These are phyloP conservation scores for Sphagnum contortum DNA, from an alignment of 225 moss, liverwort and hornwort genomes.

Conservation along the genomic window DNA sequence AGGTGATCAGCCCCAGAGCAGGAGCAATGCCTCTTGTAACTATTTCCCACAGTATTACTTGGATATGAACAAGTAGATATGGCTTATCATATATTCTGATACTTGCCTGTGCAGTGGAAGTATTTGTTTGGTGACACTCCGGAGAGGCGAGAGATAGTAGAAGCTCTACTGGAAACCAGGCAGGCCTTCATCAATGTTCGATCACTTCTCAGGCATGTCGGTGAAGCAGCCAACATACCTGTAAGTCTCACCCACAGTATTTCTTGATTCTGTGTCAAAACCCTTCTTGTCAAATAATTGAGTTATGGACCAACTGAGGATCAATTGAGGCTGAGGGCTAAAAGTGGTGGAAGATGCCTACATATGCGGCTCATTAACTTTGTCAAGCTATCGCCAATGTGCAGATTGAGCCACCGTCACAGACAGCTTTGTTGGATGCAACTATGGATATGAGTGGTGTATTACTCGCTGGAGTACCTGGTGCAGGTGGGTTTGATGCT, in stretches of 20 bases:
- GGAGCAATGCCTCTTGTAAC: no score
- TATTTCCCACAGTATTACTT: no score
- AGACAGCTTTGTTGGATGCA: constrained; percentile 65
- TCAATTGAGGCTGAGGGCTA: no score
- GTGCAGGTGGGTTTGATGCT: constrained; percentile 94
- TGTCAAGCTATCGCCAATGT: neutral
- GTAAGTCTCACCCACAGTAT: constrained; percentile 31
- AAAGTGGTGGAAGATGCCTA: neutral
- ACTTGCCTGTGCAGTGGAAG: constrained; percentile 48
- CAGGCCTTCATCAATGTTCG: constrained; percentile 72
- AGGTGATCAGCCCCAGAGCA: no score
- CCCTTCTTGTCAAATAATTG: neutral
- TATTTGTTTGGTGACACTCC: constrained; percentile 21
- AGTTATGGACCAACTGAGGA: no score
- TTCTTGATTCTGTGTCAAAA: neutral
- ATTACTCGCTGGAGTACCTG: constrained; percentile 85
- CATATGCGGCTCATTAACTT: neutral
- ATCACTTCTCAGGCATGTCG: constrained; percentile 57
- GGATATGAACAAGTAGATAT: no score
- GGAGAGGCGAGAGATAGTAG: constrained; percentile 41
- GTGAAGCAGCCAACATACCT: constrained; percentile 82
- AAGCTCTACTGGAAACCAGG: constrained; percentile 69
- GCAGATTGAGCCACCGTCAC: constrained; percentile 88
- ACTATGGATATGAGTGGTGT: constrained; percentile 81
- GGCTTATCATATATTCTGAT: constrained; percentile 3